Conservation (phyloP, 2,329 filamentous ascomycete genomes). For the Bretziella fagacearum region DNA sequence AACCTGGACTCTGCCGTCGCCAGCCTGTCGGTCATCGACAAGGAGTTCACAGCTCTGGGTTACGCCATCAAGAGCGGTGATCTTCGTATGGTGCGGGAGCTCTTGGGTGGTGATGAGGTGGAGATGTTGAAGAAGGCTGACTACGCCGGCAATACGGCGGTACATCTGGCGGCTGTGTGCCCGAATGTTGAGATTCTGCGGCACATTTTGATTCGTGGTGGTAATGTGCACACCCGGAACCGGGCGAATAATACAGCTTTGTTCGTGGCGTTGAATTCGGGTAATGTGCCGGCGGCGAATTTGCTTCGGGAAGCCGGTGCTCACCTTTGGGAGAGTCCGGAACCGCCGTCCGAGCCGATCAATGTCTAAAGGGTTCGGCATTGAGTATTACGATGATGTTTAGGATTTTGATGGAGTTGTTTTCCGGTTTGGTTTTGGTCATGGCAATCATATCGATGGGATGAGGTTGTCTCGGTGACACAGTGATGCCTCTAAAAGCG, state of each 20-base stretch:
- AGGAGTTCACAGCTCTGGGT: slow-evolving; percentile 59
- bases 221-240: slow-evolving; percentile 51
- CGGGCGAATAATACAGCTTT: slow-evolving; percentile 48
- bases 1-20: slow-evolving; percentile 27
- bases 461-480: no score
- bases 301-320: slow-evolving; percentile 43
- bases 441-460: no score
- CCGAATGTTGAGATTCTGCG: slow-evolving; percentile 38
- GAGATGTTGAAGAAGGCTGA: slow-evolving; percentile 58
- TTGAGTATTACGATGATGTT: not conserved
- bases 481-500: no score
- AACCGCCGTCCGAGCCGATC: slow-evolving; percentile 17
- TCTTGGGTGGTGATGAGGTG: slow-evolving; percentile 47
- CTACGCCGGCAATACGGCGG: slow-evolving; percentile 63
- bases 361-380: slow-evolving; percentile 1
- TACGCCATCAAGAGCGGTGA: slow-evolving; percentile 65
- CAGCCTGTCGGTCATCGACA: slow-evolving; percentile 32
- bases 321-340: slow-evolving; percentile 33
- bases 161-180: slow-evolving; percentile 40
- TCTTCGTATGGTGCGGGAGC: slow-evolving; percentile 43
- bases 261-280: slow-evolving; percentile 43
- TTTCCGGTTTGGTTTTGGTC: no score
- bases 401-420: not conserved
- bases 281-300: slow-evolving; percentile 34
- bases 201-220: slow-evolving; percentile 42